A percentile compares a stretch with the other conserved stretches of the same genome.
These are phyloP conservation scores for Dipteronia dyeriana DNA, from an alignment of 345 rosid species.

Conservation along the genomic window DNA sequence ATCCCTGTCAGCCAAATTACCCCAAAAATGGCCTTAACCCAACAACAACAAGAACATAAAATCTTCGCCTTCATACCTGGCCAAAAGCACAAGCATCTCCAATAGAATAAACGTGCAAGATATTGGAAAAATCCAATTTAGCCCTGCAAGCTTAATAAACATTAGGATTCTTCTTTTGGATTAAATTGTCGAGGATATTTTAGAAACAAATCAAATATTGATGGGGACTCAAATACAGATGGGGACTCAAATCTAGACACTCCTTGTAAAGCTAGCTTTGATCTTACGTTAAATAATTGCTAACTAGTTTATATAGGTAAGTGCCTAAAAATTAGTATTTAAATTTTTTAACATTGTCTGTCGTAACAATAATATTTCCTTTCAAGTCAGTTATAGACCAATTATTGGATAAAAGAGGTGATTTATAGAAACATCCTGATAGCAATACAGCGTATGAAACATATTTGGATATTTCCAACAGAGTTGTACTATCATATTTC, in stretches of 20 bases:
- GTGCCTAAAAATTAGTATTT: neutral
- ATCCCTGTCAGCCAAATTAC: neutral
- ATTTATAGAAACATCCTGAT: neutral
- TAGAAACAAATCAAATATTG: too few relatives aligned
- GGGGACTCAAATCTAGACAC: neutral
- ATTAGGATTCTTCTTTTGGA: neutral
- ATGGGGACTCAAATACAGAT: neutral
- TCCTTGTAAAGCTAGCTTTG: neutral
- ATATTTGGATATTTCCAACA: neutral
- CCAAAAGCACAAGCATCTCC: neutral
- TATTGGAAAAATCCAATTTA: neutral
- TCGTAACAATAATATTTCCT: neutral
- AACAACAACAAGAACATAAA: neutral
- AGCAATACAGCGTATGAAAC: neutral
- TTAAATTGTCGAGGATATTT: neutral
- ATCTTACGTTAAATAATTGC: neutral
- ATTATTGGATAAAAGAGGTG: neutral
- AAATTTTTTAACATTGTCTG: neutral
- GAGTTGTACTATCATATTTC: conserved; percentile 1
- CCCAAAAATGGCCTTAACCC: neutral
- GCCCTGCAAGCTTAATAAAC: neutral
- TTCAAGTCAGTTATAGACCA: neutral
- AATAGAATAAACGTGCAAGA: neutral
- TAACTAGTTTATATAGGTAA: neutral
- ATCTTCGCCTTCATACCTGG: neutral